Evolutionary conservation across 2,329 filamentous ascomycete species (phyloP), one percentile per base, ranked within the genome.

Genomic region (Blumeriella jaapii): DNA sequence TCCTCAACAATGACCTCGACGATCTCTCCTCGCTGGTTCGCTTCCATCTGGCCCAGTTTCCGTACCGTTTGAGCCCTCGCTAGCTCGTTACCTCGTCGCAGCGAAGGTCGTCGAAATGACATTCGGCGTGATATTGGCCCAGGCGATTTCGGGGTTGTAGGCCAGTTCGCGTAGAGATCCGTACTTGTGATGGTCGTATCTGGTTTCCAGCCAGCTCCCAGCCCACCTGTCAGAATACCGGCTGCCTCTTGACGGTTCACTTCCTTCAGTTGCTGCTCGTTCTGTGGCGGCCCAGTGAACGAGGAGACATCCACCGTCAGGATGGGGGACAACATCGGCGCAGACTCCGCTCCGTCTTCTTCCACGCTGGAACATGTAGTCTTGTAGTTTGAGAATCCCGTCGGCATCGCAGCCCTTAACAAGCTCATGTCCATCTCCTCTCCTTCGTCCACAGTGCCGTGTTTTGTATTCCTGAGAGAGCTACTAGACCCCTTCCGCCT

Each of bases 11-110:
- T 65, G 2, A 78, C 68, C 48, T 75, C 65, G 39, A 77, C 69
- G 2, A 75, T 65, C 44, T 74, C 61, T 11, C 71, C 71, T n/a
- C 65, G 60, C 38, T 66, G 66, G 47, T 77, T 74, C 1, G 74
- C 74, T 48, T 75, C 70, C 8, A 59, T 62, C 52, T 78, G 73
- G 0, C 65, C 71, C 12, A 69, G 57, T 13, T 63, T 59, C 36
- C 59, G 64, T 35, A 75, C 56, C 0, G 63, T 67, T 31, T 63
- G 55, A 7, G 49, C 46, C 24, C 62, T 58, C 15, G 27, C 27
- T 11, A 52, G 14, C 4, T 42, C 38, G 13, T 40, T 29, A n/a
- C 30, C 40, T 34, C 48, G 38, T 27, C 46, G 36, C 22, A 49
- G 38, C 1, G 53, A 50, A 9, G 52, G 36, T 18, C 35, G 34